Base-by-base conservation (phyloP, 164 flowering plant species). In the Umbilicus rupestris region DNA sequence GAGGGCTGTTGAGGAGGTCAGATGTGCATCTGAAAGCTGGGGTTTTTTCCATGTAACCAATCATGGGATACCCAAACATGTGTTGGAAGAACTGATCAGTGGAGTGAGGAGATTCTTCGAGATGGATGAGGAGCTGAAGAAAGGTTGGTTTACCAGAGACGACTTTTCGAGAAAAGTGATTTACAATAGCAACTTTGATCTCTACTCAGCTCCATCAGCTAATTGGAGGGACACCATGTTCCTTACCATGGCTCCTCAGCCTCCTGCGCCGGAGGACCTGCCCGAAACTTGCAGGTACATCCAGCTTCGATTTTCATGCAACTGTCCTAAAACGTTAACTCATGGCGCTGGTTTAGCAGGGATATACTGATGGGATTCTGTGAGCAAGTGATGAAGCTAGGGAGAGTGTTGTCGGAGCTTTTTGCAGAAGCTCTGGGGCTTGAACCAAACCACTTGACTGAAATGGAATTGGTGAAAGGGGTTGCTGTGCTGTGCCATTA, bases 381-480 rank as follows among this genome's bases (percentile, higher is more conserved):
- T 41, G 45, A 41, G 45, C 45, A 41, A 10, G 45, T 74, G 26
- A 66, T 22, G 1, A 28, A 20, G 31, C 47, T 83, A 24, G 75
- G 65, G 44, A 71, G 73, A 0, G 66, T 57, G n/a, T 24, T 81
- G 19, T 17, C 44, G 2, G 72, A 70, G 46, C 64, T 81, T 15
- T 45, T 78, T 0, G 71, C 78, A 24, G 80, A 78, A 71, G 80
- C 74, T 39, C 71, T 80, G 5, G 82, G 80, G 37, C 79, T 81
- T 0, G 28, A 33, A 19, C 62, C 71, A 9, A 66, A 73, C 59
- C 46, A 74, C 63, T 74, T 81, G 1, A 49, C 35, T 17, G 24
- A 28, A 5, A 70, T 74, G 15, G 73, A 62, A 4, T 79, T 78
- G 52, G 39, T 62, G 45, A 50, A 72, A 73, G 50, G 73, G 9